These are phyloP conservation scores for Solanum corneliomulleri DNA, from an alignment of 257 asterid genomes.

Conservation along the genomic window DNA sequence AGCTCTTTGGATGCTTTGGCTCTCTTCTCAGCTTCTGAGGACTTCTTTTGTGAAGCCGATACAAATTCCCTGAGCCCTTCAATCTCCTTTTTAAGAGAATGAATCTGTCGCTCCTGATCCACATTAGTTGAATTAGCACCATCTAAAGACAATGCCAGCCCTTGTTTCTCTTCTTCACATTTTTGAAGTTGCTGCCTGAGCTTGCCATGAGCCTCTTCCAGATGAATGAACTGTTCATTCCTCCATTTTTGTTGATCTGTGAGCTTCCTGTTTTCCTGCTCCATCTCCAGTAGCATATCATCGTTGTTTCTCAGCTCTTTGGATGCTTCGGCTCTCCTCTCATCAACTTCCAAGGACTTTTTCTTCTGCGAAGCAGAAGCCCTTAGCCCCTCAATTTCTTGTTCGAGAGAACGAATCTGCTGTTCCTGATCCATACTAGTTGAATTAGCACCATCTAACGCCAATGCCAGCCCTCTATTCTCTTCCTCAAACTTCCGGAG, in stretches of 20 bases:
- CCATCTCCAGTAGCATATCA: slow-evolving; percentile 36
- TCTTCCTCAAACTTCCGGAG: slow-evolving; percentile 44
- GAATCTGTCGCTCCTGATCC: not conserved
- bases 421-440: slow-evolving; percentile 42
- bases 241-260: slow-evolving; percentile 78
- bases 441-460: slow-evolving; percentile 60
- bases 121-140: not conserved
- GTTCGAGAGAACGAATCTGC: slow-evolving; percentile 30
- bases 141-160: not conserved
- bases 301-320: slow-evolving; percentile 33
- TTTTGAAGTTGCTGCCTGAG: slow-evolving; percentile 31
- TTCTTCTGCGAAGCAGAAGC: slow-evolving; percentile 26
- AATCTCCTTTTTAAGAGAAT: slow-evolving; percentile 1
- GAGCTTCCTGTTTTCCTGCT: slow-evolving; percentile 44
- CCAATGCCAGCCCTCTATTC: slow-evolving; percentile 36
- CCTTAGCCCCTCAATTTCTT: slow-evolving; percentile 52
- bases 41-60: not conserved
- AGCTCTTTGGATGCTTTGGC: slow-evolving; percentile 16
- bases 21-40: slow-evolving; percentile 19
- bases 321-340: slow-evolving; percentile 10
- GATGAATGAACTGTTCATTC: slow-evolving; percentile 73
- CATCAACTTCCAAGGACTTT: slow-evolving; percentile 4
- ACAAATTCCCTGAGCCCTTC: slow-evolving; percentile 1
- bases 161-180: slow-evolving; percentile 34
- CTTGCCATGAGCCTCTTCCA: slow-evolving; percentile 72